Evolutionary conservation across 306 rosid genomes (phyloP).

Genomic region (Vigna trinervia): DNA sequence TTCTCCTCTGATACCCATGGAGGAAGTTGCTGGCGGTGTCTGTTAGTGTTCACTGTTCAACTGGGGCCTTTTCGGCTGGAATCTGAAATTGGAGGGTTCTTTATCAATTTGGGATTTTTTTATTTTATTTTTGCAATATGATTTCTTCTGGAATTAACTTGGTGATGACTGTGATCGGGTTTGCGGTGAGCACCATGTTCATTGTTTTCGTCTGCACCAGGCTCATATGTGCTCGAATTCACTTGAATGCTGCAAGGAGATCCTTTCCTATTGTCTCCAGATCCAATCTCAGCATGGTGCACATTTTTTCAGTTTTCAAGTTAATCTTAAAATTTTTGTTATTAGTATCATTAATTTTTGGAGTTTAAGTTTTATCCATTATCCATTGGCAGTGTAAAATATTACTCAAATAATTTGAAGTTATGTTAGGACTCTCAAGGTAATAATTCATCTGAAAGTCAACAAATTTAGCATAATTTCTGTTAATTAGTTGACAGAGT

Average conservation of each 20-base stretch:
- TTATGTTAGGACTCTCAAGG: background rate
- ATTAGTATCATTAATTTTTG: background rate
- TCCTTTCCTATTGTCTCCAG: slow-evolving; percentile 79
- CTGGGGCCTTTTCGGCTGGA: background rate
- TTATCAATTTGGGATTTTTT: slow-evolving; percentile 25
- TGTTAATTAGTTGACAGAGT: background rate
- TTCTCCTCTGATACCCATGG: slow-evolving; percentile 21
- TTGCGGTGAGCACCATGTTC: slow-evolving; percentile 93
- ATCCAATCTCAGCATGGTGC: slow-evolving; percentile 80
- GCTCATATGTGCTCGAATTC: slow-evolving; percentile 92
- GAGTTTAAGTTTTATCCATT: background rate
- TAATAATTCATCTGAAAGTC: background rate
- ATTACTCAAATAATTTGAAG: background rate
- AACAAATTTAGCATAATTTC: background rate
- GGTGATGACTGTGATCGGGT: slow-evolving; percentile 98
- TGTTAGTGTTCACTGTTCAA: slow-evolving; percentile 11
- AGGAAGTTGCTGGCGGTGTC: background rate
- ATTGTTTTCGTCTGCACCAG: slow-evolving; percentile 89
- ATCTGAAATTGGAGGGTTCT: slow-evolving; percentile 33
- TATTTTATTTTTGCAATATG: slow-evolving; percentile 46
- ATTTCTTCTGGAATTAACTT: slow-evolving; percentile 83
- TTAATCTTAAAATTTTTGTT: background rate
- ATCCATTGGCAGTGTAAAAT: background rate
- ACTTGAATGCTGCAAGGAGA: slow-evolving; percentile 75
- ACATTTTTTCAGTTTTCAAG: slow-evolving; percentile 15